Conservation (phyloP, 495 filamentous ascomycete genomes). For the Lepraria neglecta region DNA sequence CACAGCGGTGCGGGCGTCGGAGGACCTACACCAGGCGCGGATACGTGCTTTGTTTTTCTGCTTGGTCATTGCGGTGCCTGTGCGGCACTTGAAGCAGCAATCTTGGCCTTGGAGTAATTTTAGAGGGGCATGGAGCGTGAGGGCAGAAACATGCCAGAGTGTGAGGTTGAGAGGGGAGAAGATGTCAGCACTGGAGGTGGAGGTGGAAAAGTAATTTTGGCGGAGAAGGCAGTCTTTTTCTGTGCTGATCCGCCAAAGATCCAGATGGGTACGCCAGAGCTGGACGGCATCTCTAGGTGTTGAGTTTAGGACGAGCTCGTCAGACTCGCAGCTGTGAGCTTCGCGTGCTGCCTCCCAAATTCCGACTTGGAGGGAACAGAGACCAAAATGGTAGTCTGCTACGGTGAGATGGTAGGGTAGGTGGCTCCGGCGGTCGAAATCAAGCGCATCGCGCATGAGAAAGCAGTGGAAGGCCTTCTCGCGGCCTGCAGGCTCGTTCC, state of each 20-base stretch:
- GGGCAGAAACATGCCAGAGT: slow-evolving; percentile 29
- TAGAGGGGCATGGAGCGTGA: slow-evolving; percentile 31
- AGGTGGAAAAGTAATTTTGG: slow-evolving; percentile 18
- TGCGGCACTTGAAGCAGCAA: slow-evolving; percentile 25
- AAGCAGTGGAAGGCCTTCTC: slow-evolving; percentile 33
- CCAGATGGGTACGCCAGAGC: slow-evolving; percentile 23
- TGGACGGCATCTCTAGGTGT: slow-evolving; percentile 11
- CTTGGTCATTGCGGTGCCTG: slow-evolving; percentile 25
- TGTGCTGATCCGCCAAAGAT: slow-evolving; percentile 25
- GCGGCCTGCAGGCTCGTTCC: slow-evolving; percentile 33
- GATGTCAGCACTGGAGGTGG: slow-evolving; percentile 6
- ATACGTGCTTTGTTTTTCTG: slow-evolving; percentile 28
- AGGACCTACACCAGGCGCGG: slow-evolving; percentile 26
- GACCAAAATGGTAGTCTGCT: slow-evolving; percentile 33
- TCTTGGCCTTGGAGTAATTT: slow-evolving; percentile 26
- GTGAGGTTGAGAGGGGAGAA: slow-evolving; percentile 27
- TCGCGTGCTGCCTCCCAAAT: slow-evolving; percentile 33
- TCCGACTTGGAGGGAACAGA: slow-evolving; percentile 28
- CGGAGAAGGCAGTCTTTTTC: slow-evolving; percentile 22
- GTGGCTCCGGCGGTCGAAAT: slow-evolving; percentile 9
- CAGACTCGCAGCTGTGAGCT: slow-evolving; percentile 30
- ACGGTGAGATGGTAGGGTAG: slow-evolving; percentile 29
- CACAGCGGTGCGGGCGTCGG: slow-evolving; percentile 25
- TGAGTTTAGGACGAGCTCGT: slow-evolving; percentile 29
- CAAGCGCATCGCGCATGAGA: slow-evolving; percentile 30